phyloP scores from a whole-genome alignment of 176 grass and related monocot genomes.

The Aechmea fasciata region DNA sequence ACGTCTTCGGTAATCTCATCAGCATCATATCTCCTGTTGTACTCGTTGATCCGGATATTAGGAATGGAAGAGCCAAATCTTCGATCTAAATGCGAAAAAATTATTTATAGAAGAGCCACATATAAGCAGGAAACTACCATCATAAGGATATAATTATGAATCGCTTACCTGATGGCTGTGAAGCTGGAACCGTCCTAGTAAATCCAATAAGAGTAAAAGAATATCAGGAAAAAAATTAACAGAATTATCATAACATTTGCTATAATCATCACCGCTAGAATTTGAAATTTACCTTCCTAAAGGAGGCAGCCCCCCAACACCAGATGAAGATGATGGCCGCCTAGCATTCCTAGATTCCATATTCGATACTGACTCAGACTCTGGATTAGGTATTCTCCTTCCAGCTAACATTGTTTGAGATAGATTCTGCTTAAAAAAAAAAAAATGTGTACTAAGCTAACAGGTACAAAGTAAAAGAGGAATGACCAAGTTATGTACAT shows the following conservation, averaged over 20 bases:
- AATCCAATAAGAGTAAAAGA: conserved; percentile 28
- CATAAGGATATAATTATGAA: background rate
- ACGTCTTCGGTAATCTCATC: conserved; percentile 84
- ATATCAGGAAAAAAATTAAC: background rate
- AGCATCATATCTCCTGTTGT: conserved; percentile 77
- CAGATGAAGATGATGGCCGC: conserved; percentile 64
- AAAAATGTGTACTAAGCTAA: background rate
- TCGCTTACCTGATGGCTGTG: conserved; percentile 57
- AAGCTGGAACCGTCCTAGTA: conserved; percentile 43
- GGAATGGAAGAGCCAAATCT: conserved; percentile 44
- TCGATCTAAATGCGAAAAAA: conserved; percentile 31
- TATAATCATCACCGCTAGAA: background rate
- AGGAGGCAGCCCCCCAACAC: conserved; percentile 48
- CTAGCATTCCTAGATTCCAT: conserved; percentile 49
- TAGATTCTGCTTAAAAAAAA: conserved; percentile 53
- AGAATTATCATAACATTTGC: conserved; percentile 5
- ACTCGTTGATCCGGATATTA: conserved; percentile 62
- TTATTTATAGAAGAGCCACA: conserved; percentile 2
- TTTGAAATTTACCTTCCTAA: conserved; percentile 48
- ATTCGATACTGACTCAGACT: conserved; percentile 42
- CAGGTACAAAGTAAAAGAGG: background rate
- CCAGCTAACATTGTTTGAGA: conserved; percentile 73
- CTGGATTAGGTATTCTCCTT: conserved; percentile 59
- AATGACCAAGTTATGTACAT: background rate
- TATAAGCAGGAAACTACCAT: background rate